These are phyloP conservation scores for Litchi chinensis DNA, from an alignment of 345 rosid species.

Conservation along the genomic window DNA sequence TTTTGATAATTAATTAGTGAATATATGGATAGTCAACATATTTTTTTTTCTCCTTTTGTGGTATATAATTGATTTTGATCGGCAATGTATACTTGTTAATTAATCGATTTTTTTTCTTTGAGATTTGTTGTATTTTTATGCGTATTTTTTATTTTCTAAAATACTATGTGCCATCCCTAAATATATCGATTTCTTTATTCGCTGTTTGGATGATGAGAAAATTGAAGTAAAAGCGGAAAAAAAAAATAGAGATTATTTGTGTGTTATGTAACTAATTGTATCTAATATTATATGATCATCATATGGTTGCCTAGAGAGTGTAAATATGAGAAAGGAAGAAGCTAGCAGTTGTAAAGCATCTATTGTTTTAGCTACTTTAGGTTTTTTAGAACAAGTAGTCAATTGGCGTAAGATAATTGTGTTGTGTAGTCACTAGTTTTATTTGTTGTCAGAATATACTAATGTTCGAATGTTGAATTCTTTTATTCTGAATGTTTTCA, in stretches of 20 bases:
- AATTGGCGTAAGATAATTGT: not conserved
- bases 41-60: not conserved
- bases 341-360: not conserved
- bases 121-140: not conserved
- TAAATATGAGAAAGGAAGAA: not conserved
- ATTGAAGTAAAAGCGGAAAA: not conserved
- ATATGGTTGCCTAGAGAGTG: not conserved
- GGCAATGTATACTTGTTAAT: not conserved
- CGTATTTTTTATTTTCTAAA: not conserved
- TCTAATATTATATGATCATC: too few species aligned
- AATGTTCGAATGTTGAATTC: not conserved
- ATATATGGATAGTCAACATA: not conserved
- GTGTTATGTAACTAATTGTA: not conserved
- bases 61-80: not conserved
- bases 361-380: not conserved
- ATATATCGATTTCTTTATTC: not conserved
- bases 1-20: constrained; percentile 6
- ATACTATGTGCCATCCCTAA: not conserved
- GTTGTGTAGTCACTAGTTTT: not conserved
- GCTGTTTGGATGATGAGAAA: constrained; percentile 3
- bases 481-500: not conserved
- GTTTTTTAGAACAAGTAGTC: not conserved
- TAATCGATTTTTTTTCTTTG: not conserved
- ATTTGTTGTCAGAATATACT: not conserved
- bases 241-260: not conserved